These are phyloP conservation scores for Debaryomyces tyrocola DNA, from an alignment of 805 yeast species.

Conservation along the genomic window DNA sequence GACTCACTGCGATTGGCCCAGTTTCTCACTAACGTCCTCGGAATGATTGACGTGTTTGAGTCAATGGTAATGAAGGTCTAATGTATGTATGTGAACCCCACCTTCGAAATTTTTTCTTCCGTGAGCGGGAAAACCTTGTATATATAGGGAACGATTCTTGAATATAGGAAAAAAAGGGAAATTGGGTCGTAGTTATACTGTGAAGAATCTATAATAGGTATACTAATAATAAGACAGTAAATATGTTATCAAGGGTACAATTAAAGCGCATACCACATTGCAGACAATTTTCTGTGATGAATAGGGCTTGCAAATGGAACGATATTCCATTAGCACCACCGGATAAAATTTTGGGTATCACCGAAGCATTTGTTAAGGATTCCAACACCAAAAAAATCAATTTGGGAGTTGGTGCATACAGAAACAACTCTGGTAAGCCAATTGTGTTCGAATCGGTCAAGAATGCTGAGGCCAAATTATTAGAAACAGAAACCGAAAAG, in stretches of 20 bases:
- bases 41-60: neutral
- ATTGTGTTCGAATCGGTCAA: constrained; percentile 79
- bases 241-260: constrained; percentile 8
- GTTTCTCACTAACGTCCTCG: neutral
- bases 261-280: constrained; percentile 2
- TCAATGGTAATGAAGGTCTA: neutral
- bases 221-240: too few relatives aligned
- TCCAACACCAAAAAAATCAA: constrained; percentile 55
- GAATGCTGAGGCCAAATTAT: constrained; percentile 57
- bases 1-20: neutral
- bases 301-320: constrained; percentile 21
- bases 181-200: too few relatives aligned
- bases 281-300: constrained; percentile 10
- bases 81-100: neutral
- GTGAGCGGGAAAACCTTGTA: neutral
- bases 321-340: constrained; percentile 63
- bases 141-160: neutral
- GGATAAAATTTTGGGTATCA: constrained; percentile 81
- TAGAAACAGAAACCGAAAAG: constrained; percentile 58
- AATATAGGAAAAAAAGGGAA: too few relatives aligned
- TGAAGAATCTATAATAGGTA: too few relatives aligned
- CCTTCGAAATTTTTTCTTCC: neutral
- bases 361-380: constrained; percentile 73
- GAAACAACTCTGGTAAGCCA: constrained; percentile 86
- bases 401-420: constrained; percentile 89